Base-by-base conservation (phyloP, 2,329 filamentous ascomycete species). In the Dryadomyces quercus-mongolicae region DNA sequence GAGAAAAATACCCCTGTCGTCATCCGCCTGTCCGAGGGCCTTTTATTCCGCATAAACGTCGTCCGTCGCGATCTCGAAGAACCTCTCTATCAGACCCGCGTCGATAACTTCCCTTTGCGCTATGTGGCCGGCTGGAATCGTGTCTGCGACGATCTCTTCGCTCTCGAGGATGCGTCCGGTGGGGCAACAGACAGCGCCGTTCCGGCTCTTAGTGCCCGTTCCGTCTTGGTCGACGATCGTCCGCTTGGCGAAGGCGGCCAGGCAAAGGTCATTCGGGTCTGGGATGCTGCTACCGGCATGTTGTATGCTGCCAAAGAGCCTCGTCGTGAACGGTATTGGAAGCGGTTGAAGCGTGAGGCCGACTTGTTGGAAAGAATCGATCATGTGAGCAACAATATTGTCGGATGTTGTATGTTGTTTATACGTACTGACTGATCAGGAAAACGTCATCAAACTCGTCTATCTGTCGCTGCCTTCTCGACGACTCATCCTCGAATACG, bases 401-500 rank as follows among this genome's bases (percentile, higher is more conserved):
- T 40, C 15, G 3, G 10, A 13, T 40, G 3, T 40, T 40, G 7
- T 40, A 4, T 40, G 3, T 40, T 5, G 10, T 40, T 9, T 40
- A 5, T 46, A 18, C 16, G 13, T 18, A n/a, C 46, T 22, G 22
- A 15, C 46, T 13, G 15, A 5, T 2, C 46, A 48, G 22, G 34
- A 40, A 9, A 31, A 50, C 31, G 36, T 50, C 12, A 25, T 50
- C 48, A 18, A 36, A 15, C 34, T 50, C n/a, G 10, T 50, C n/a
- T 40, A 18, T 18, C 18, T 50, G 7, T 40, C 20, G 34, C 18
- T 20, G 16, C 18, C 42, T n/a, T 16, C 42, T 5, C 42, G n/a
- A 13, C 50, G 50, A 4, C 42, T 52, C 15, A 21, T 45, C n/a
- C 50, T 53, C 7, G 52, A 53, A 34, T 53, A 53, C 34, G 52